Evolutionary conservation across 495 filamentous ascomycete species (phyloP).

Genomic region (Trichoderma reesei): DNA sequence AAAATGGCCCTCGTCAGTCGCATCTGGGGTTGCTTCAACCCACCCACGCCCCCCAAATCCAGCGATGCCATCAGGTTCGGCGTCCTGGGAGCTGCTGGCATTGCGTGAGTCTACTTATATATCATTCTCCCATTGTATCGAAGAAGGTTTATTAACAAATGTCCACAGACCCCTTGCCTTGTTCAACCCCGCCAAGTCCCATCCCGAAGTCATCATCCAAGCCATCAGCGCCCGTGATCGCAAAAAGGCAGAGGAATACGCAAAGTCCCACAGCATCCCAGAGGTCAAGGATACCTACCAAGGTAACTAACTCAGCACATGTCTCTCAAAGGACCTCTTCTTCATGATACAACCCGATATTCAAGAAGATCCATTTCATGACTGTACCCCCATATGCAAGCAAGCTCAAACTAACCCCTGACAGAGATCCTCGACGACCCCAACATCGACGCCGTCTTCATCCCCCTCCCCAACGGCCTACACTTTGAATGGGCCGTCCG

Average conservation of each 20-base stretch:
- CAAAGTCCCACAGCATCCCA: conserved; percentile 47
- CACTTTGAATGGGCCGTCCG: conserved; percentile 47
- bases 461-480: conserved; percentile 41
- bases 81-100: conserved; percentile 40
- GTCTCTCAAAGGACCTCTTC: no score
- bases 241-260: conserved; percentile 42
- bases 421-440: conserved; percentile 43
- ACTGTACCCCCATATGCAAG: no score
- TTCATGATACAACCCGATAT: no score
- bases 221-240: conserved; percentile 50
- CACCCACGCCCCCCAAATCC: conserved; percentile 24
- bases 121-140: neutral
- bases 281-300: conserved; percentile 41
- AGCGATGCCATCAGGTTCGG: conserved; percentile 33
- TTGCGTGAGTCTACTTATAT: conserved; percentile 26
- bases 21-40: conserved; percentile 22
- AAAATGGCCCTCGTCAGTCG: conserved; percentile 22
- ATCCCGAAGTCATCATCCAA: conserved; percentile 49
- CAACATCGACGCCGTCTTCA: conserved; percentile 42
- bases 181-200: conserved; percentile 46
- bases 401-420: neutral
- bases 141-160: neutral
- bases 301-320: conserved; percentile 19
- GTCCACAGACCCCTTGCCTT: conserved; percentile 38
- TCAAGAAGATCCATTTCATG: no score